phyloP scores from a whole-genome alignment of 1,139 yeast species.

The Suhomyces bolitotheri region DNA sequence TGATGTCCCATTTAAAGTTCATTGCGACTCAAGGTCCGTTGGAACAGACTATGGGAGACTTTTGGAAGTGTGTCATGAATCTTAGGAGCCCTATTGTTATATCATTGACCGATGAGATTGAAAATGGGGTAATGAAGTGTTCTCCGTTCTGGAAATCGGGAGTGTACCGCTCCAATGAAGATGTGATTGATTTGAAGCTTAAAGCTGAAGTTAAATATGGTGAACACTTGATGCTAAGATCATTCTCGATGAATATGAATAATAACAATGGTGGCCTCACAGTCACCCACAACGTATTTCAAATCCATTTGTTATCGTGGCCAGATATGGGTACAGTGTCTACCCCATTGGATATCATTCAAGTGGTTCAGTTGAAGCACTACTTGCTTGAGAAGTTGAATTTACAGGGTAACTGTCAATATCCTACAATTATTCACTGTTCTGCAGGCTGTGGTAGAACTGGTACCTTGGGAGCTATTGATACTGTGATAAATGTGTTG shows the following conservation, averaged over 20 bases:
- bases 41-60: constrained; percentile 72
- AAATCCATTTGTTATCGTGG: constrained; percentile 54
- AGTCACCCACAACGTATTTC: constrained; percentile 37
- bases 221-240: constrained; percentile 33
- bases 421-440: constrained; percentile 72
- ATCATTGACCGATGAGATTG: constrained; percentile 54
- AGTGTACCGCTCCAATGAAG: constrained; percentile 39
- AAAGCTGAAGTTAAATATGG: constrained; percentile 17
- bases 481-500: constrained; percentile 56
- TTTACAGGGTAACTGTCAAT: constrained; percentile 9
- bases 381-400: constrained; percentile 23
- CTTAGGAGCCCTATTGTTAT: constrained; percentile 43
- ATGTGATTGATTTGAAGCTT: constrained; percentile 32
- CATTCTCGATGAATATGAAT: constrained; percentile 34
- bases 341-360: constrained; percentile 42
- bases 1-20: constrained; percentile 37
- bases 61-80: constrained; percentile 69
- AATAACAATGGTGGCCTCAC: constrained; percentile 13
- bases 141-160: constrained; percentile 57
- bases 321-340: constrained; percentile 51
- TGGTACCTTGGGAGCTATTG: constrained; percentile 80
- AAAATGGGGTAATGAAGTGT: constrained; percentile 55
- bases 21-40: constrained; percentile 90
- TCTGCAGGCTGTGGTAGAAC: constrained; percentile 94
- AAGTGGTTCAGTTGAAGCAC: constrained; percentile 42